phyloP scores from a whole-genome alignment of 768 basidiomycete species.

The Kockovaella imperatae region DNA sequence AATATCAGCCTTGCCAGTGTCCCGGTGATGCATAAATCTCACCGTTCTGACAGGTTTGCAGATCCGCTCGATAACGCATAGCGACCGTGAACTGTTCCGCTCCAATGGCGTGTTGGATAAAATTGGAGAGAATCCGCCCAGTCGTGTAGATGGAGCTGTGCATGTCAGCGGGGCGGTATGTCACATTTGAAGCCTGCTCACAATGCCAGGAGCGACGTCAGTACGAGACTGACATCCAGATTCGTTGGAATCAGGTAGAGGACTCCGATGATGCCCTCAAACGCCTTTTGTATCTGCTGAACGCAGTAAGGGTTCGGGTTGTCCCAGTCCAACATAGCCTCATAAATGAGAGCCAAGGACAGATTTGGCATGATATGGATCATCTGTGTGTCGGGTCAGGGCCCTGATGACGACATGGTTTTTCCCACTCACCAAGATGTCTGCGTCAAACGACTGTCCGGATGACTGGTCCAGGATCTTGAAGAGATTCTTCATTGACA shows the following conservation, averaged over 20 bases:
- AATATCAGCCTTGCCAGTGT: too few species aligned
- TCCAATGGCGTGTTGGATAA: slow-evolving; percentile 12
- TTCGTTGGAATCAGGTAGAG: slow-evolving; percentile 31
- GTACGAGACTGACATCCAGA: slow-evolving; percentile 21
- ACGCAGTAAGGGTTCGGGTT: neutral
- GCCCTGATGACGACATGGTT: neutral
- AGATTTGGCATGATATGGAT: slow-evolving; percentile 33
- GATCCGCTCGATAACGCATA: slow-evolving; percentile 20
- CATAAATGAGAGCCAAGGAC: slow-evolving; percentile 15
- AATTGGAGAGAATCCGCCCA: slow-evolving; percentile 19
- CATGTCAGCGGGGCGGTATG: neutral
- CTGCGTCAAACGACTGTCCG: slow-evolving; percentile 8
- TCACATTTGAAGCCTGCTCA: slow-evolving; percentile 6
- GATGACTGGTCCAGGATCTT: slow-evolving; percentile 5
- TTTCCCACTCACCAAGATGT: slow-evolving; percentile 7
- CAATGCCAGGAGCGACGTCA: slow-evolving; percentile 20
- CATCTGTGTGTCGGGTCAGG: slow-evolving; percentile 1
- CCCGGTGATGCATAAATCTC: too few species aligned
- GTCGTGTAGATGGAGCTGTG: slow-evolving; percentile 13
- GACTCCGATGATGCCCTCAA: slow-evolving; percentile 17
- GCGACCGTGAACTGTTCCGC: slow-evolving; percentile 9
- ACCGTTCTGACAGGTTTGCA: slow-evolving; percentile 14
- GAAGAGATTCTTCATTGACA: slow-evolving; percentile 18
- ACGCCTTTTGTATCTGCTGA: slow-evolving; percentile 9
- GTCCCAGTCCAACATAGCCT: slow-evolving; percentile 21